Conservation (phyloP, 768 basidiomycete species). For the Lyophyllum shimeji region DNA sequence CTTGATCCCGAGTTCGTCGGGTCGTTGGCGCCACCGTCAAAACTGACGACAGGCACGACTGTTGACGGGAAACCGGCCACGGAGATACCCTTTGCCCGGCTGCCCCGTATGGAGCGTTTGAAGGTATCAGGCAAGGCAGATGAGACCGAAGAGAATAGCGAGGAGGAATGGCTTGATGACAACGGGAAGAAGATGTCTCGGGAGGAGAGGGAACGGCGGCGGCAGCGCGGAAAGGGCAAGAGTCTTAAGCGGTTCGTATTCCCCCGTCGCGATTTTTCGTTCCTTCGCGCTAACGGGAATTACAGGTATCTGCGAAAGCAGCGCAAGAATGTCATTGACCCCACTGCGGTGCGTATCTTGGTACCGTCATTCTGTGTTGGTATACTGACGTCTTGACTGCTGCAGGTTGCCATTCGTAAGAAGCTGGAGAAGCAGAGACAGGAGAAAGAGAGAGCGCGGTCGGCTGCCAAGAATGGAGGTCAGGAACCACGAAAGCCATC, state of each 20-base stretch:
- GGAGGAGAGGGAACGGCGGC: slow-evolving; percentile 77
- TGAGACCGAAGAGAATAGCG: slow-evolving; percentile 53
- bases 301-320: slow-evolving; percentile 78
- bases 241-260: slow-evolving; percentile 67
- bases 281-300: background rate
- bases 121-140: slow-evolving; percentile 75
- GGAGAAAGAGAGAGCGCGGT: slow-evolving; percentile 36
- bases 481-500: slow-evolving; percentile 30
- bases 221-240: slow-evolving; percentile 88
- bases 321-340: slow-evolving; percentile 93
- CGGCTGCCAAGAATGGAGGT: slow-evolving; percentile 30
- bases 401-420: slow-evolving; percentile 60
- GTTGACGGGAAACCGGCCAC: slow-evolving; percentile 38
- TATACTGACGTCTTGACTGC: background rate
- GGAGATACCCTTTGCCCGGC: slow-evolving; percentile 64
- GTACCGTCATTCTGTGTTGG: background rate
- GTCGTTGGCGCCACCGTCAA: slow-evolving; percentile 59
- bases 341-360: slow-evolving; percentile 52
- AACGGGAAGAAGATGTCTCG: slow-evolving; percentile 32
- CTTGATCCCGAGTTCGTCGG: slow-evolving; percentile 79
- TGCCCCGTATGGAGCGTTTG: slow-evolving; percentile 77
- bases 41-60: slow-evolving; percentile 50
- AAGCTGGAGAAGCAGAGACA: slow-evolving; percentile 63
- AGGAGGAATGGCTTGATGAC: slow-evolving; percentile 33
- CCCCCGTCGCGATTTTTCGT: background rate